phyloP scores from a whole-genome alignment of 139 green algal genomes.

The Dunaliella sp. region DNA sequence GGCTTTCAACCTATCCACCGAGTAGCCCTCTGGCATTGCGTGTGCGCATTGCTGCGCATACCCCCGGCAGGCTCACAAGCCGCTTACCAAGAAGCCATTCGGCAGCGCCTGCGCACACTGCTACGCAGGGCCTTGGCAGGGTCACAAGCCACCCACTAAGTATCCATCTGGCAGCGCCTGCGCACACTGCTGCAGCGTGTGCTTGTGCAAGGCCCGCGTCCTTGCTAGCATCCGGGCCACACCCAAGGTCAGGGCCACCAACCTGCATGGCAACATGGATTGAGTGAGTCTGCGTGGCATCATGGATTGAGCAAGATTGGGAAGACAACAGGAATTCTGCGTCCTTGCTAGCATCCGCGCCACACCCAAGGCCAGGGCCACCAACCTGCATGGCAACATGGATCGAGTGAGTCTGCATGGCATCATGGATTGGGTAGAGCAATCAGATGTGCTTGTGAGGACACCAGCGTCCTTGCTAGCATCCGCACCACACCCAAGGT shows the following conservation, averaged over 20 bases:
- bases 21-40: too few relatives aligned
- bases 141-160: conserved; percentile 3
- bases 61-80: background rate
- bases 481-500: background rate
- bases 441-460: too few relatives aligned
- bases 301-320: too few relatives aligned
- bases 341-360: background rate
- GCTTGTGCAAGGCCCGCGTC: conserved; percentile 4
- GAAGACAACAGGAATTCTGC: too few relatives aligned
- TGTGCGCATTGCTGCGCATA: background rate
- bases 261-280: background rate
- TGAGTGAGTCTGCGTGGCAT: too few relatives aligned
- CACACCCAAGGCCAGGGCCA: background rate
- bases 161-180: background rate
- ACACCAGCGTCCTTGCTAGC: background rate
- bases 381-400: background rate
- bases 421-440: too few relatives aligned
- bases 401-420: too few relatives aligned
- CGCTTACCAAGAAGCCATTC: background rate
- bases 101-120: background rate
- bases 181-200: background rate
- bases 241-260: background rate
- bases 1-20: background rate
- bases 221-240: conserved; percentile 5
- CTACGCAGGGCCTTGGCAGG: background rate